Evolutionary conservation across 495 filamentous ascomycete species (phyloP), one percentile per base, ranked within the genome.

Genomic region (Hypomontagnella submonticulosa): DNA sequence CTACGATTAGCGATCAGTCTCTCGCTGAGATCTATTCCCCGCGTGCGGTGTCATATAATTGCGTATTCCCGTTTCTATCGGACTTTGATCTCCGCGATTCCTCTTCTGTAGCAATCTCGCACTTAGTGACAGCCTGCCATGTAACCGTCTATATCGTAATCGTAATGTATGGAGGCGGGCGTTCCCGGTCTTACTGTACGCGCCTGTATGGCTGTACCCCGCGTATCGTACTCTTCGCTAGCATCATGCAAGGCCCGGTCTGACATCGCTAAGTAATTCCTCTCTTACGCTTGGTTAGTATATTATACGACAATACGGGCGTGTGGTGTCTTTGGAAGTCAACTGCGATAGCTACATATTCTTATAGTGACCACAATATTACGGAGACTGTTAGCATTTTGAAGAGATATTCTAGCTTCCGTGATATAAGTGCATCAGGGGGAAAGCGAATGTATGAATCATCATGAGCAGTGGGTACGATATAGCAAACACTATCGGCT

Each of bases 161-260:
- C 37, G 10, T 4, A 7, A 44, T 61, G 42, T 16, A 58, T 9
- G 36, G 36, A 48, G 47, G 36, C 48, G 44, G 64, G 46, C 18
- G 13, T 62, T 48, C 58, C 58, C 47, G 44, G 47, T 62, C 54
- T 62, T 32, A n/a, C n/a, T n/a, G n/a, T n/a, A n/a, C 13, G 5
- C 41, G 18, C 34, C 41, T 54, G 53, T 41, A 63, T 58, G 20
- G 23, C 41, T 54, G 53, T 34, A 63, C 65, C 58, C 53, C 53
- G 48, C 58, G 58, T 48, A 50, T 49, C 4, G 10, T 33, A 46
- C 10, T 51, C 11, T 4, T 19, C 37, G 54, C 27, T 18, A 12
- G 18, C 13, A 19, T 51, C 19, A 37, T 32, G 51, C 20, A 54
- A 37, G 37, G 16, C n/a, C 30, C 27, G 27, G 19, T 15, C 43